A percentile compares a stretch with the other conserved stretches of the same genome.
These are phyloP conservation scores for Blastocrithidia nonstop DNA, from an alignment of 208 protist genomes.

Conservation along the genomic window DNA sequence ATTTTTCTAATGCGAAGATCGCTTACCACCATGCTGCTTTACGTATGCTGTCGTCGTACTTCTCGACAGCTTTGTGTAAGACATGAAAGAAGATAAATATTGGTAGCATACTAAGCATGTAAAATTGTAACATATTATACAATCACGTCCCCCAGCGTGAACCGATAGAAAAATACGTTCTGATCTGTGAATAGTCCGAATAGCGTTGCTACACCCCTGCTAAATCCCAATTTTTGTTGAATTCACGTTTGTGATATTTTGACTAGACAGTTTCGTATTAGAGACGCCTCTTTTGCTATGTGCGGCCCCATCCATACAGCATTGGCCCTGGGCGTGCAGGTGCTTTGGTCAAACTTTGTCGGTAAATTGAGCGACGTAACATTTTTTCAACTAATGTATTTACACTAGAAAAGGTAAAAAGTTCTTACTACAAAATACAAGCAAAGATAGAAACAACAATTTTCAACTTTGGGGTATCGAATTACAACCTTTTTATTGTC, in stretches of 20 bases:
- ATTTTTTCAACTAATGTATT: no score
- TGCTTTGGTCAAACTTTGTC: slow-evolving; percentile 59
- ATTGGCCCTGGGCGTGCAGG: slow-evolving; percentile 71
- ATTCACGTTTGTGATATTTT: slow-evolving; percentile 84
- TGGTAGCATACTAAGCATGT: slow-evolving; percentile 71
- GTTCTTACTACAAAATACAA: no score
- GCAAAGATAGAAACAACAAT: no score
- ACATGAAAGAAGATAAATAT: slow-evolving; percentile 69
- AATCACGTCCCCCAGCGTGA: slow-evolving; percentile 81
- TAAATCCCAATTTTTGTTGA: slow-evolving; percentile 85
- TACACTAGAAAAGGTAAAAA: no score
- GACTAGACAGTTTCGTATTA: slow-evolving; percentile 84
- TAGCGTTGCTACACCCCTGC: slow-evolving; percentile 80
- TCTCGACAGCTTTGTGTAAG: slow-evolving; percentile 65
- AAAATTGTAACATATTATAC: slow-evolving; percentile 81
- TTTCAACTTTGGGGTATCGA: no score
- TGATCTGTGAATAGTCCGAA: slow-evolving; percentile 81
- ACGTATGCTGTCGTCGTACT: slow-evolving; percentile 76
- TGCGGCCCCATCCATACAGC: slow-evolving; percentile 82
- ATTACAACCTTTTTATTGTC: no score
- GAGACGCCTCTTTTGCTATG: slow-evolving; percentile 80
- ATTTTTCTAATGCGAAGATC: no score
- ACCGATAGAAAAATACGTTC: slow-evolving; percentile 79
- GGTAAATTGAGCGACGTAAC: slow-evolving; percentile 54
- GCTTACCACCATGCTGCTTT: slow-evolving; percentile 78